Evolutionary conservation across 2,329 filamentous ascomycete genomes (phyloP).

Genomic region (Leptographium procerum): DNA sequence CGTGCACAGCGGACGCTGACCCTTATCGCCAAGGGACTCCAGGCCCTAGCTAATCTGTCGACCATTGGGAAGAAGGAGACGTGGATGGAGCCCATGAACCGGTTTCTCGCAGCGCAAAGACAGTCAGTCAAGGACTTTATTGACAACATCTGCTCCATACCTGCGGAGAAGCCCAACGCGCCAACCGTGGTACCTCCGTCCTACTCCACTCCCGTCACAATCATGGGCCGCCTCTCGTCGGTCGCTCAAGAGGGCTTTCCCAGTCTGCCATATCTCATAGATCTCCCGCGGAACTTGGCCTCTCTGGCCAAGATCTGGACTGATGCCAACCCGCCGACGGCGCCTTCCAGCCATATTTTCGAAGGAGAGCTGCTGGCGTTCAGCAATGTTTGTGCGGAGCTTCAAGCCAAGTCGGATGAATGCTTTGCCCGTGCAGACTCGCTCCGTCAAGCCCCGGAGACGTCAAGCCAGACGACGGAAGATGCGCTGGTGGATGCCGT

Average conservation of each 20-base stretch:
- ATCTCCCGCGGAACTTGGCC: constrained; percentile 76
- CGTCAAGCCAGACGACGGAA: constrained; percentile 14
- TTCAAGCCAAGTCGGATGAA: constrained; percentile 39
- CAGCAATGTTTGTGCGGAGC: constrained; percentile 34
- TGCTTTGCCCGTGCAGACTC: constrained; percentile 39
- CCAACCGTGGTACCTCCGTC: constrained; percentile 58
- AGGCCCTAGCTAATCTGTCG: constrained; percentile 82
- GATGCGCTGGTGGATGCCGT: constrained; percentile 33
- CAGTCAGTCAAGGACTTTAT: constrained; percentile 78
- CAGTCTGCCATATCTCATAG: constrained; percentile 83
- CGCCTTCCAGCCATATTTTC: constrained; percentile 23
- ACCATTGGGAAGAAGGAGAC: constrained; percentile 88
- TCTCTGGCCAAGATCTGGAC: constrained; percentile 74
- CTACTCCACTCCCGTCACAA: constrained; percentile 87
- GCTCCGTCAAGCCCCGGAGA: constrained; percentile 27
- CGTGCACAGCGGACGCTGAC: constrained; percentile 81
- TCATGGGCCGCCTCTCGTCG: constrained; percentile 68
- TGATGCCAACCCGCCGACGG: constrained; percentile 34
- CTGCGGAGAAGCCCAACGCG: constrained; percentile 50
- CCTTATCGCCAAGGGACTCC: constrained; percentile 82
- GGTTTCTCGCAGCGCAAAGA: constrained; percentile 65
- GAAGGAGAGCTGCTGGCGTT: constrained; percentile 44
- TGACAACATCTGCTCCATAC: constrained; percentile 74
- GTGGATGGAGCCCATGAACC: constrained; percentile 99
- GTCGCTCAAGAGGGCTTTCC: constrained; percentile 85